Evolutionary conservation across 495 filamentous ascomycete species (phyloP).

Genomic region (Delitschia confertaspora): DNA sequence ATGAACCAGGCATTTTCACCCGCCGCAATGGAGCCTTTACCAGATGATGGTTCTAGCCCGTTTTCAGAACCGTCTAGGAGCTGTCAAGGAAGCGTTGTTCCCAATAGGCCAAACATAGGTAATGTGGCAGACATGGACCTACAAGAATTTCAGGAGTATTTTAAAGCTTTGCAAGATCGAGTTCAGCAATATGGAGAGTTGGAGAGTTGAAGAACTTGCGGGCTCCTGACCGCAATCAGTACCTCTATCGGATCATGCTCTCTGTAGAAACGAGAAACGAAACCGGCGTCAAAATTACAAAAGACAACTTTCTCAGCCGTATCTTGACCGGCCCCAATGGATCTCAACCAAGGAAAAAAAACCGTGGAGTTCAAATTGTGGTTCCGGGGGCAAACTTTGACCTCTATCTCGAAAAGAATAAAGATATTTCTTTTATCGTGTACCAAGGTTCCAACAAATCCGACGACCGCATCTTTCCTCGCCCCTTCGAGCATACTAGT

Average conservation of each 20-base stretch:
- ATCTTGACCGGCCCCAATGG: slow-evolving; percentile 9
- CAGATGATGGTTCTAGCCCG: no score
- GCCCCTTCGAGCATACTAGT: no score
- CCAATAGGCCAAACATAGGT: no score
- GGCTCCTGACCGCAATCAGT: neutral
- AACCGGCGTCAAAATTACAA: no score
- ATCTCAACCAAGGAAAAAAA: neutral
- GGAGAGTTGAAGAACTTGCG: neutral
- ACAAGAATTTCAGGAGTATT: neutral
- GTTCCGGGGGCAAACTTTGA: slow-evolving; percentile 23
- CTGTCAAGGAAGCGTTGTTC: no score
- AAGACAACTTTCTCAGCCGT: neutral
- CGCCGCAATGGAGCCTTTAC: no score
- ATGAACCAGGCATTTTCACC: no score
- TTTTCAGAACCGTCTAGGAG: no score
- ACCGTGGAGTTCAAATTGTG: neutral
- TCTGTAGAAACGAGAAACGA: no score
- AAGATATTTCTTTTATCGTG: slow-evolving; percentile 27
- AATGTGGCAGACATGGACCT: slow-evolving; percentile 1
- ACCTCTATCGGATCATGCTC: slow-evolving; percentile 10
- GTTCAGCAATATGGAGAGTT: neutral
- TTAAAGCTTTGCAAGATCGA: neutral
- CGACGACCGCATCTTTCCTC: no score
- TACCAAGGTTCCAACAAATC: slow-evolving; percentile 18
- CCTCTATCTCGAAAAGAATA: slow-evolving; percentile 30